A percentile compares a stretch with the other conserved stretches of the same genome.
Conservation (phyloP, 140 eudicot genomes). For the Ambrosia hybrid region DNA sequence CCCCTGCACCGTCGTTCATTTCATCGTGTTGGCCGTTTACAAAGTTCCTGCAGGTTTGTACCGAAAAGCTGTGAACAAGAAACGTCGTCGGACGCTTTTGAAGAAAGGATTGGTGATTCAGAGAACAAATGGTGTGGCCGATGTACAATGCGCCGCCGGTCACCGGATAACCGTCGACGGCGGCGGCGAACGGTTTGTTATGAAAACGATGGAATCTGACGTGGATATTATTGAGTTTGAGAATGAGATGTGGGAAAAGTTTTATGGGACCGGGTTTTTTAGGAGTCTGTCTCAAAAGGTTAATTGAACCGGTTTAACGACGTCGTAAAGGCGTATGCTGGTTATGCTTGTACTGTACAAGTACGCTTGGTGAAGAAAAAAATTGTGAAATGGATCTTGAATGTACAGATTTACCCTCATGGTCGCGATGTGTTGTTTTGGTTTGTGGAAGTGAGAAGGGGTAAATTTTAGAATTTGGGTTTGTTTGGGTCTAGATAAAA, state of each 20-base stretch:
- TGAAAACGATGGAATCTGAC: constrained; percentile 20
- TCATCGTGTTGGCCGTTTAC: constrained; percentile 58
- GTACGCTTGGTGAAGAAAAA: not conserved
- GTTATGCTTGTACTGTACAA: constrained; percentile 35
- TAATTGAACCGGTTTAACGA: constrained; percentile 11
- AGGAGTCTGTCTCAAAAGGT: constrained; percentile 50
- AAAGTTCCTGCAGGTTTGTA: constrained; percentile 61
- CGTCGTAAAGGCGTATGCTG: not conserved
- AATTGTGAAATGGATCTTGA: not conserved
- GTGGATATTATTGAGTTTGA: constrained; percentile 48
- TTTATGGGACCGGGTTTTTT: constrained; percentile 66
- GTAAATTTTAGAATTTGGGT: constrained; percentile 23
- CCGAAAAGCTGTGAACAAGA: constrained; percentile 40
- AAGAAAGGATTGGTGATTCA: constrained; percentile 33
- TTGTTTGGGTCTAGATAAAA: constrained; percentile 24
- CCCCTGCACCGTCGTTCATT: constrained; percentile 62
- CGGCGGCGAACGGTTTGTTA: constrained; percentile 29
- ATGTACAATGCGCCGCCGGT: not conserved
- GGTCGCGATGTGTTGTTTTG: constrained; percentile 15
- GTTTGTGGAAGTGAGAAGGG: constrained; percentile 15
- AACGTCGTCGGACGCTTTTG: constrained; percentile 27
- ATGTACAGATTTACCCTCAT: constrained; percentile 21
- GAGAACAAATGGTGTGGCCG: constrained; percentile 5
- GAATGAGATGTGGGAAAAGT: constrained; percentile 59
- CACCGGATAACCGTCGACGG: constrained; percentile 28